These are phyloP conservation scores for Nakataea oryzae DNA, from an alignment of 2,329 filamentous ascomycete genomes.

Conservation along the genomic window DNA sequence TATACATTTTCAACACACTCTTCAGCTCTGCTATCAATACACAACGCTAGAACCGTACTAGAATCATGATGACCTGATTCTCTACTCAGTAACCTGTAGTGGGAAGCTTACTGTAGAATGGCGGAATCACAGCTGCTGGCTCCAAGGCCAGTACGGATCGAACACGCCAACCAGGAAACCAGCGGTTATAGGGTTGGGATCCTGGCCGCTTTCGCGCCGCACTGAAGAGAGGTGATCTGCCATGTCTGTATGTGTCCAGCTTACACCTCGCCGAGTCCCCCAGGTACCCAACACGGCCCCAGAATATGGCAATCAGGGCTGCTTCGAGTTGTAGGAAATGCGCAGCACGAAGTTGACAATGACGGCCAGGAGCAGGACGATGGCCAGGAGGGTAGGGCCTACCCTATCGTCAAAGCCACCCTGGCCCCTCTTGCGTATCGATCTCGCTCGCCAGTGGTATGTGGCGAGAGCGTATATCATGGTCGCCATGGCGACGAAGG, in stretches of 20 bases:
- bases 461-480: slow-evolving; percentile 94
- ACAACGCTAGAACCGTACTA: not conserved
- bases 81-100: not conserved
- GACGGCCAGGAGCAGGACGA: slow-evolving; percentile 80
- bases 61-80: not conserved
- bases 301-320: not conserved
- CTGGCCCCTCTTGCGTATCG: slow-evolving; percentile 82
- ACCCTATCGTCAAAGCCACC: slow-evolving; percentile 95
- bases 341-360: slow-evolving; percentile 90
- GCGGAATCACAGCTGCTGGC: not conserved
- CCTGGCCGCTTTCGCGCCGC: not conserved
- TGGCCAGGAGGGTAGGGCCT: slow-evolving; percentile 80
- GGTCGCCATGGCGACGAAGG: slow-evolving; percentile 82
- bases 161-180: not conserved
- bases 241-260: not conserved
- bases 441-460: slow-evolving; percentile 95
- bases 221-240: not conserved
- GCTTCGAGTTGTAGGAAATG: slow-evolving; percentile 34
- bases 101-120: not conserved
- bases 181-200: not conserved
- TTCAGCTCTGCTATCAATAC: not conserved
- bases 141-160: not conserved
- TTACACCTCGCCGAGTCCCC: not conserved
- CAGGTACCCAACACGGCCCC: too few relatives aligned
- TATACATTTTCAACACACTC: not conserved